These are phyloP conservation scores for Euphorbia pulcherrima DNA, from an alignment of 345 rosid genomes.

Conservation along the genomic window DNA sequence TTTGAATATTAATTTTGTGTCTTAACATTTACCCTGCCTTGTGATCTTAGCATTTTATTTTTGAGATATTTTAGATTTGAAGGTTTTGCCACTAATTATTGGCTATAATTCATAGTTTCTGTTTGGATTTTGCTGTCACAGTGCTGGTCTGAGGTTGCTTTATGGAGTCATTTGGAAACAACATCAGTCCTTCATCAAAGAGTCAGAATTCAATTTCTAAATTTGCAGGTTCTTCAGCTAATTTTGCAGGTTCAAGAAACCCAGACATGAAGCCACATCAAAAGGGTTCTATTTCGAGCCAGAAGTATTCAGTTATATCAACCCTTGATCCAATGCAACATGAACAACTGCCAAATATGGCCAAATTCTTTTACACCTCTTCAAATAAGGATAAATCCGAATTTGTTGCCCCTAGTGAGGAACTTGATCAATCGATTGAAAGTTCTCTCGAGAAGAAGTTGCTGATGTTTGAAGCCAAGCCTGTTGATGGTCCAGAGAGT, in stretches of 20 bases:
- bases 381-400: slow-evolving; percentile 22
- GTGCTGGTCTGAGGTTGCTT: slow-evolving; percentile 33
- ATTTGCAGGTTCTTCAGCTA: slow-evolving; percentile 21
- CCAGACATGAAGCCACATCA: slow-evolving; percentile 26
- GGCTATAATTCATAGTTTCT: slow-evolving; percentile 11
- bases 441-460: slow-evolving; percentile 20
- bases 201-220: slow-evolving; percentile 35
- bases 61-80: slow-evolving; percentile 4
- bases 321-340: slow-evolving; percentile 4
- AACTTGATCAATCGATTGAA: slow-evolving; percentile 16
- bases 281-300: slow-evolving; percentile 28
- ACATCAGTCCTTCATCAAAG: slow-evolving; percentile 40
- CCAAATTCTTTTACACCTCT: slow-evolving; percentile 27
- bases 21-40: not conserved
- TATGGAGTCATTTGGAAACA: slow-evolving; percentile 58
- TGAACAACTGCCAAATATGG: slow-evolving; percentile 36
- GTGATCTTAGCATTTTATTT: slow-evolving; percentile 1
- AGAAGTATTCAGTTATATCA: slow-evolving; percentile 26
- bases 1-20: slow-evolving; percentile 10
- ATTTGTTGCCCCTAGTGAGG: slow-evolving; percentile 16
- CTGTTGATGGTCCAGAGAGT: slow-evolving; percentile 31
- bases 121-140: slow-evolving; percentile 35
- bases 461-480: slow-evolving; percentile 19
- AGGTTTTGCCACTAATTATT: slow-evolving; percentile 20
- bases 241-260: slow-evolving; percentile 10